Conservation (phyloP, 352 stramenopile species). For the Phytopythium mirpurense region DNA sequence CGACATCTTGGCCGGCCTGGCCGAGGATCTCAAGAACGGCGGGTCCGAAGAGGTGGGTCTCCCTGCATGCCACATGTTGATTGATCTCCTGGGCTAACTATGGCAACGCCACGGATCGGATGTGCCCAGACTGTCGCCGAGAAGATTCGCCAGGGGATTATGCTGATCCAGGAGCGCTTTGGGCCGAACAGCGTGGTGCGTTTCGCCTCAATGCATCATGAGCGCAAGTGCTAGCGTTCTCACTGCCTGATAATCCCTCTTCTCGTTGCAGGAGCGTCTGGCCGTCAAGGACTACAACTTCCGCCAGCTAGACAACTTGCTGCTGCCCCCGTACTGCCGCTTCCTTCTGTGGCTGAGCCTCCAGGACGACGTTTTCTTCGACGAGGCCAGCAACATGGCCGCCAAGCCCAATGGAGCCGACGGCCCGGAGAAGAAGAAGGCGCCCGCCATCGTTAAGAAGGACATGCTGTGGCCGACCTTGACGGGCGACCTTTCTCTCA, state of each 20-base stretch:
- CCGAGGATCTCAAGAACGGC: slow-evolving; percentile 65
- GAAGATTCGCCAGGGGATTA: slow-evolving; percentile 76
- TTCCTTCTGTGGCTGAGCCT: slow-evolving; percentile 89
- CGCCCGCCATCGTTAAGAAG: slow-evolving; percentile 66
- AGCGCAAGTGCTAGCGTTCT: neutral
- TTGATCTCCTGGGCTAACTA: neutral
- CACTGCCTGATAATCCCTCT: neutral
- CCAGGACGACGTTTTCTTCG: slow-evolving; percentile 82
- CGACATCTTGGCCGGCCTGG: slow-evolving; percentile 64
- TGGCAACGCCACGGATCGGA: too few relatives aligned
- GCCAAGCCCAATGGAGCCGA: slow-evolving; percentile 38
- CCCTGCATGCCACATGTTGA: too few relatives aligned
- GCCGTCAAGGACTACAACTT: slow-evolving; percentile 90
- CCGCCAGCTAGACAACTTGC: slow-evolving; percentile 77
- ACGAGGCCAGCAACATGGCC: slow-evolving; percentile 46
- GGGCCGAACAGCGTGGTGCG: slow-evolving; percentile 75
- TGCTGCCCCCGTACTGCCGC: slow-evolving; percentile 84
- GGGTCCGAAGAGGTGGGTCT: slow-evolving; percentile 33
- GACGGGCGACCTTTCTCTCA: slow-evolving; percentile 71
- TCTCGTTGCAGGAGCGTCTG: slow-evolving; percentile 61
- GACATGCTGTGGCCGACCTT: slow-evolving; percentile 80
- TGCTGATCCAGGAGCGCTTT: slow-evolving; percentile 78
- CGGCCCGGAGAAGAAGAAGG: slow-evolving; percentile 60
- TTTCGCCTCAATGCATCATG: neutral
- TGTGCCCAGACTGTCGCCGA: slow-evolving; percentile 41